Percentiles rank a stretch among this genome's conserved stretches.
Evolutionary conservation across 2,329 filamentous ascomycete species (phyloP).

Genomic region (Fusarium azukiicola): DNA sequence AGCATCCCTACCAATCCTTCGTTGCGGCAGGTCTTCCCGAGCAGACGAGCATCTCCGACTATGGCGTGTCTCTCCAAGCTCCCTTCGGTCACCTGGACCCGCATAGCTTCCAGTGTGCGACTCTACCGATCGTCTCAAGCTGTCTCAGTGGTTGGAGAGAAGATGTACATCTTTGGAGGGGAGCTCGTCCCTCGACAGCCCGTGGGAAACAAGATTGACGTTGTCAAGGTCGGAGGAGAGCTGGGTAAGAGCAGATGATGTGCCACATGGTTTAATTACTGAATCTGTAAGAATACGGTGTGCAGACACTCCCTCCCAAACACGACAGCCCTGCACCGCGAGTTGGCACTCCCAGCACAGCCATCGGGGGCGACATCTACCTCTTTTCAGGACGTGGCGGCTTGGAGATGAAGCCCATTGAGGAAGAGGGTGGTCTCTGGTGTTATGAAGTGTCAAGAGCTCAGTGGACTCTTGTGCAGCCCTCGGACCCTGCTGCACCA

Average conservation of each 20-base stretch:
- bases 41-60: neutral
- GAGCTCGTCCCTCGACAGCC: slow-evolving; percentile 73
- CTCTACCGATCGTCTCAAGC: slow-evolving; percentile 74
- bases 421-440: slow-evolving; percentile 80
- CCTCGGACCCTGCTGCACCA: slow-evolving; percentile 59
- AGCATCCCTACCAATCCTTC: neutral
- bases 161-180: slow-evolving; percentile 72
- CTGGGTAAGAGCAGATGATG: neutral
- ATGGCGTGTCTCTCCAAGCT: slow-evolving; percentile 12
- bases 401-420: slow-evolving; percentile 77
- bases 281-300: slow-evolving; percentile 1
- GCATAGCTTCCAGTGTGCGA: slow-evolving; percentile 50
- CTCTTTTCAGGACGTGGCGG: slow-evolving; percentile 83
- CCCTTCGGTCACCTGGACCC: slow-evolving; percentile 48
- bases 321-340: slow-evolving; percentile 70
- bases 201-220: slow-evolving; percentile 71
- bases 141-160: slow-evolving; percentile 63
- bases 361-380: slow-evolving; percentile 72
- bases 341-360: slow-evolving; percentile 75
- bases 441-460: slow-evolving; percentile 65
- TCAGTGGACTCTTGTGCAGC: slow-evolving; percentile 67
- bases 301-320: slow-evolving; percentile 45
- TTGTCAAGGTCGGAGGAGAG: slow-evolving; percentile 56
- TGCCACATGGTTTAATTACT: neutral
- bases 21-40: neutral